Evolutionary conservation across 2,329 filamentous ascomycete genomes (phyloP).

Genomic region (Botrytis fragariae): DNA sequence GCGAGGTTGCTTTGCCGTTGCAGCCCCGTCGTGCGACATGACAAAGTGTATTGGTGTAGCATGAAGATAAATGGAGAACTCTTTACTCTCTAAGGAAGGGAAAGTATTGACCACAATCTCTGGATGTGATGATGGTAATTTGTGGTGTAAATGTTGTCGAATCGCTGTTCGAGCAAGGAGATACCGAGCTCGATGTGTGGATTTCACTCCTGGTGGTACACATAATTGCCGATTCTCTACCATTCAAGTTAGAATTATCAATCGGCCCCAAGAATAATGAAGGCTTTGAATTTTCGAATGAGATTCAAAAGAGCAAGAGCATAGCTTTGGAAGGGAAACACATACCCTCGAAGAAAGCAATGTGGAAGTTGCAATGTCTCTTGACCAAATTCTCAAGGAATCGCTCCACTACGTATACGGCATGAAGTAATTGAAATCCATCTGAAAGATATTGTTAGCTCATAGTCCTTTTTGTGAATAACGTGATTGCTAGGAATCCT

Average conservation of each 20-base stretch:
- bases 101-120: conserved; percentile 43
- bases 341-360: conserved; percentile 59
- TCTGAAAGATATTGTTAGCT: conserved; percentile 39
- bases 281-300: background rate
- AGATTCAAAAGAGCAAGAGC: background rate
- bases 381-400: conserved; percentile 60
- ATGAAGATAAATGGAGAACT: conserved; percentile 56
- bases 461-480: background rate
- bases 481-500: no score
- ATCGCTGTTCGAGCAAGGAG: conserved; percentile 61
- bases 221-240: conserved; percentile 52
- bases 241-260: conserved; percentile 19
- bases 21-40: conserved; percentile 62
- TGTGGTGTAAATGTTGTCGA: conserved; percentile 54
- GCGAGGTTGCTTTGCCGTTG: conserved; percentile 5
- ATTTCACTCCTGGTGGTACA: conserved; percentile 46
- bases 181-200: conserved; percentile 44
- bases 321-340: background rate
- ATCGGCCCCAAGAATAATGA: background rate
- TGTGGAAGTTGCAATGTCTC: conserved; percentile 67
- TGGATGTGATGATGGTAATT: conserved; percentile 29
- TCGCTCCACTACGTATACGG: conserved; percentile 64
- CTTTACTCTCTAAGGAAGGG: conserved; percentile 45
- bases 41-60: conserved; percentile 61
- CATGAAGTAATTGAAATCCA: conserved; percentile 71